Evolutionary conservation across 2,329 filamentous ascomycete species (phyloP).

Genomic region (Tolypocladium paradoxum): DNA sequence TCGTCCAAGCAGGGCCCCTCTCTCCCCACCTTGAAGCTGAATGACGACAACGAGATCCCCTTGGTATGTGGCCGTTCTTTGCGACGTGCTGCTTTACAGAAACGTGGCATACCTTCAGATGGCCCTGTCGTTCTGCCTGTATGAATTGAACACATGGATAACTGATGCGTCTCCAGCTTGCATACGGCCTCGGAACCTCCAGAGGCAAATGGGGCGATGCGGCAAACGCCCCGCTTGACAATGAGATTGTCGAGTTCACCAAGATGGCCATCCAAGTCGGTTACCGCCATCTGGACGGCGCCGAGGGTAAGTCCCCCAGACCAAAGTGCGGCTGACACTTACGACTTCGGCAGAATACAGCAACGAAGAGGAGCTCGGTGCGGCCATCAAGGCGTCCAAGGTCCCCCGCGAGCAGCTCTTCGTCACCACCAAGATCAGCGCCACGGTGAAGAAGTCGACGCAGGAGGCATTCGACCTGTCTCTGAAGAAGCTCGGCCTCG

Average conservation of each 20-base stretch:
- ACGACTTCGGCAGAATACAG: constrained; percentile 37
- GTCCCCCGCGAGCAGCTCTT: constrained; percentile 58
- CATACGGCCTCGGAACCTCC: constrained; percentile 63
- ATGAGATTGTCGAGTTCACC: constrained; percentile 35
- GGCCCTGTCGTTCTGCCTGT: no score
- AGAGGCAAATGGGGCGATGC: constrained; percentile 32
- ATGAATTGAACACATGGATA: no score
- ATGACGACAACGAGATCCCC: constrained; percentile 64
- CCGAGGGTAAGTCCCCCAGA: constrained; percentile 42
- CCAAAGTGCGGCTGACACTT: not conserved
- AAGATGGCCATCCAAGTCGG: constrained; percentile 58
- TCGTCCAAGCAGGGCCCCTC: constrained; percentile 28
- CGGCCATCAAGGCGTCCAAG: constrained; percentile 56
- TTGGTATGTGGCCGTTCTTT: constrained; percentile 34
- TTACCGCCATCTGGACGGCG: constrained; percentile 64
- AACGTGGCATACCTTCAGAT: not conserved
- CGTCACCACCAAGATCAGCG: constrained; percentile 50
- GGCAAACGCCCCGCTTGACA: constrained; percentile 39
- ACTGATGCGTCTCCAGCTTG: constrained; percentile 35
- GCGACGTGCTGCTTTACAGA: not conserved
- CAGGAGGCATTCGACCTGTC: constrained; percentile 45
- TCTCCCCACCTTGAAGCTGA: constrained; percentile 55
- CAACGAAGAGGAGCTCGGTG: constrained; percentile 60
- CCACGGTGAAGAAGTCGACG: constrained; percentile 26
- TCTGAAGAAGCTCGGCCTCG: constrained; percentile 53